Conservation (phyloP, 805 yeast genomes). For the Limtongia smithiae region DNA sequence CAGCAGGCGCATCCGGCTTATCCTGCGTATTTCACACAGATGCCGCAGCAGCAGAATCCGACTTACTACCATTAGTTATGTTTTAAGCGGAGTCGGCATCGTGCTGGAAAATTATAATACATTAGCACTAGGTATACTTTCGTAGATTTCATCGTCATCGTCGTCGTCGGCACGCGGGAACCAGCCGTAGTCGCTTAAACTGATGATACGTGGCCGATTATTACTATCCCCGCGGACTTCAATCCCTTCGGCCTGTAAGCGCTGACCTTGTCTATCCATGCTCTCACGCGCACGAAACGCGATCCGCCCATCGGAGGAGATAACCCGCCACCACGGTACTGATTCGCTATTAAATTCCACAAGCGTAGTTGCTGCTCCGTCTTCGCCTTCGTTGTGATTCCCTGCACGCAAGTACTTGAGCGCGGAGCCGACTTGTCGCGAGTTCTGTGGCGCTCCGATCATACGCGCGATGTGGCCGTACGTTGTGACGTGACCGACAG, state of each 20-base stretch:
- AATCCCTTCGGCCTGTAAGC: constrained; percentile 47
- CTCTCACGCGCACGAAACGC: constrained; percentile 49
- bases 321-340: constrained; percentile 82
- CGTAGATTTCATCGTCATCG: no score
- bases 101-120: no score
- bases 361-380: background rate
- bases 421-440: constrained; percentile 73
- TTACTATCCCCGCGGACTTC: constrained; percentile 35
- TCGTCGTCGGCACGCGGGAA: constrained; percentile 45
- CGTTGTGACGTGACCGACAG: constrained; percentile 62
- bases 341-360: constrained; percentile 35
- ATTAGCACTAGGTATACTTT: no score
- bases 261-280: constrained; percentile 44
- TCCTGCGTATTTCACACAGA: background rate
- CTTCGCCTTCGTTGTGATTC: constrained; percentile 13
- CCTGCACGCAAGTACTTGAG: constrained; percentile 48
- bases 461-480: constrained; percentile 73
- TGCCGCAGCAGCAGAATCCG: no score
- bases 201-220: constrained; percentile 37
- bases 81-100: no score
- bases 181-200: constrained; percentile 58
- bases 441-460: constrained; percentile 57
- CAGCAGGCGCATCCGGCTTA: background rate
- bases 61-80: no score
- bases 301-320: constrained; percentile 60